Conservation (phyloP, 1,284 basidiomycete species). For the Cryptococcus neoformans region DNA sequence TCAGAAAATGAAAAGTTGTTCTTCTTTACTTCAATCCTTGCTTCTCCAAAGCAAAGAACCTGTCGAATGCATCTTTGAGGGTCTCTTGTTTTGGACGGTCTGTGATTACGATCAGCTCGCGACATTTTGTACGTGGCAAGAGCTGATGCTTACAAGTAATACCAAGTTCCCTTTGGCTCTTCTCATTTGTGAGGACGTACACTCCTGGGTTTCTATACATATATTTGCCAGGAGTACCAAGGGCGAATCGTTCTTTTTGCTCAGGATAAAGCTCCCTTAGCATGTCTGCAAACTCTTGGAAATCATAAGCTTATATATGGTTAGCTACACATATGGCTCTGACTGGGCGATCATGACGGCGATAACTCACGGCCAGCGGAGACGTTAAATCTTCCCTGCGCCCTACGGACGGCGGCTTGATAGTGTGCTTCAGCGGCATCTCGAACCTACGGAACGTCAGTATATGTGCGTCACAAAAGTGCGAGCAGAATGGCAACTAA, state of each 20-base stretch:
- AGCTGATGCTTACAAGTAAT: slow-evolving; percentile 20
- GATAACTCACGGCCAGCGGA: slow-evolving; percentile 20
- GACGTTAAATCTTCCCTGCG: slow-evolving; percentile 23
- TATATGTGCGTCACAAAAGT: neutral
- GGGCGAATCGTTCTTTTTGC: slow-evolving; percentile 15
- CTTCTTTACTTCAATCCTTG: slow-evolving; percentile 13
- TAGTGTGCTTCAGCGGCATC: slow-evolving; percentile 34
- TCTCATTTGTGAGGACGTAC: slow-evolving; percentile 22
- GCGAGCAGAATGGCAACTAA: slow-evolving; percentile 1
- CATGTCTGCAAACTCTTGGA: slow-evolving; percentile 24
- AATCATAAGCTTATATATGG: slow-evolving; percentile 13
- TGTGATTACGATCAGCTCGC: neutral
- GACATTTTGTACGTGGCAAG: neutral
- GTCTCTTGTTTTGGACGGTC: slow-evolving; percentile 24
- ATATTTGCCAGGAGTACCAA: slow-evolving; percentile 24
- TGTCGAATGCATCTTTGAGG: slow-evolving; percentile 21
- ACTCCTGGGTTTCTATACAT: slow-evolving; percentile 21
- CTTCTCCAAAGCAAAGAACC: slow-evolving; percentile 25
- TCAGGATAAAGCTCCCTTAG: slow-evolving; percentile 20
- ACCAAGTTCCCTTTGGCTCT: slow-evolving; percentile 25
- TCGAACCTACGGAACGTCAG: slow-evolving; percentile 16
- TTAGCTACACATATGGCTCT: neutral
- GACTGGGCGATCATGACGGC: neutral
- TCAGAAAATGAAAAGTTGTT: too few relatives aligned
- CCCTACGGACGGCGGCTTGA: slow-evolving; percentile 18